phyloP scores from a whole-genome alignment of 2,329 filamentous ascomycete genomes.

The Thelonectria rubi region DNA sequence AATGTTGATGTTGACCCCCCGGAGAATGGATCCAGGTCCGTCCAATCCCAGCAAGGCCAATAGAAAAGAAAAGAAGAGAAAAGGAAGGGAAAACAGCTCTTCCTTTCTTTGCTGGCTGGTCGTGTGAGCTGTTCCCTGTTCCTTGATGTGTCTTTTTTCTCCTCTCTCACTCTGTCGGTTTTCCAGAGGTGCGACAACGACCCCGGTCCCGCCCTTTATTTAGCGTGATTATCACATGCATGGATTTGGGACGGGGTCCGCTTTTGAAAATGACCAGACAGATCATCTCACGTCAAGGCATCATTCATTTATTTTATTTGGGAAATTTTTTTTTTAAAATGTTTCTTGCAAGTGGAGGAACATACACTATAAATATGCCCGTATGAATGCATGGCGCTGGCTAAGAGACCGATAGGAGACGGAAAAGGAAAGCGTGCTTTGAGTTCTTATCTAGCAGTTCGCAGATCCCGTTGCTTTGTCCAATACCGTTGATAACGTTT shows the following conservation, averaged over 20 bases:
- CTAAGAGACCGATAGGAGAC: neutral
- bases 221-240: constrained; percentile 44
- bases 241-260: constrained; percentile 25
- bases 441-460: constrained; percentile 4
- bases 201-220: constrained; percentile 36
- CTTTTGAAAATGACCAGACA: constrained; percentile 41
- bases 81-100: neutral
- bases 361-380: neutral
- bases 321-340: constrained; percentile 2
- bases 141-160: constrained; percentile 7
- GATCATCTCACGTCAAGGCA: constrained; percentile 42
- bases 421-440: neutral
- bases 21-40: neutral
- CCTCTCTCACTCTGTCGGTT: neutral
- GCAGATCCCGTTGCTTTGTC: neutral
- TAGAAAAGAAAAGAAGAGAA: neutral
- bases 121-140: constrained; percentile 6
- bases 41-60: neutral
- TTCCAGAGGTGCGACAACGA: neutral
- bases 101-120: neutral
- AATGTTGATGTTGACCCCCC: too few species aligned
- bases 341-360: constrained; percentile 8
- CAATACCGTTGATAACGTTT: neutral
- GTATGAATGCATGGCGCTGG: too few species aligned
- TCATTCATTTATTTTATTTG: constrained; percentile 31